Conservation (phyloP, 139 green algal species). For the Ettlia oleoabundans region DNA sequence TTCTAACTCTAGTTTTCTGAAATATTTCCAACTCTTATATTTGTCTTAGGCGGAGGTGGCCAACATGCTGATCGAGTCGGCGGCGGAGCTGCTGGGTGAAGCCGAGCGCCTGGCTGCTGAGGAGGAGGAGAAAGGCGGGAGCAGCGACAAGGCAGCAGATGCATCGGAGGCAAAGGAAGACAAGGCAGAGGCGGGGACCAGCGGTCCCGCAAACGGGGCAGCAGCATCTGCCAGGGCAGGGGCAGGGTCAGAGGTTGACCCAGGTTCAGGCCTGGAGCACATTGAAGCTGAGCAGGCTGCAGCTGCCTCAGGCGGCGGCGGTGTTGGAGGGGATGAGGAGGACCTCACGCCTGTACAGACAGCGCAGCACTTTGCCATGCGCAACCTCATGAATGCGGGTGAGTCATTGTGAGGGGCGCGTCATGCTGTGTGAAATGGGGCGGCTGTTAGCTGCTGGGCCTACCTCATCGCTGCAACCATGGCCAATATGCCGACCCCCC, state of each 20-base stretch:
- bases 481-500: neutral
- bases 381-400: conserved; percentile 47
- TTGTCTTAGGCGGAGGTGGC: conserved; percentile 11
- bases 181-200: neutral
- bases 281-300: conserved; percentile 1
- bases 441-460: neutral
- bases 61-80: conserved; percentile 27
- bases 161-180: neutral
- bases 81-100: conserved; percentile 36
- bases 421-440: too few relatives aligned
- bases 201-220: neutral
- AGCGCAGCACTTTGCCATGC: conserved; percentile 45
- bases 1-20: too few relatives aligned
- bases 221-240: too few relatives aligned
- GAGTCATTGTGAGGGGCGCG: too few relatives aligned
- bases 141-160: neutral
- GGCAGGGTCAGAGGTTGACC: conserved; percentile 12
- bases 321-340: conserved; percentile 28
- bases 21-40: too few relatives aligned
- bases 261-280: neutral
- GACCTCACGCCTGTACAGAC: conserved; percentile 14
- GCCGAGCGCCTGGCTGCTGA: conserved; percentile 36
- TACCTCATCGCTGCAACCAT: neutral
- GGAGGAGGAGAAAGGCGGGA: conserved; percentile 10
- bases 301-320: neutral